Evolutionary conservation across 2,329 filamentous ascomycete genomes (phyloP).

Genomic region (Fusarium virguliforme): DNA sequence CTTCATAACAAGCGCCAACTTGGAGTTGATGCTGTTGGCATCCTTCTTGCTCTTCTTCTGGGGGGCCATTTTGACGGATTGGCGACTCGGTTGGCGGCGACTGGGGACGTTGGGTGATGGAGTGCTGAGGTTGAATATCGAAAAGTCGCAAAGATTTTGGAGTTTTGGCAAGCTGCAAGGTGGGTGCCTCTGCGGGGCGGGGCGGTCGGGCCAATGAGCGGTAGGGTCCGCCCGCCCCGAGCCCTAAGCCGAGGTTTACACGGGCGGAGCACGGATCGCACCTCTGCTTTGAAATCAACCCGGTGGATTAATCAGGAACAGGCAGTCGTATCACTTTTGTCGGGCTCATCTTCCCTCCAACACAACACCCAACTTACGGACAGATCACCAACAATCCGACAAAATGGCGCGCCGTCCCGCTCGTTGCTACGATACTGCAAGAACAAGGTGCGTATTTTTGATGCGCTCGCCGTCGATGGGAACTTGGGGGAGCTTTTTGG

Average conservation of each 20-base stretch:
- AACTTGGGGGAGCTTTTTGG: conserved; percentile 30
- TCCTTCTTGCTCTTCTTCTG: conserved; percentile 90
- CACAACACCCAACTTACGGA: conserved; percentile 57
- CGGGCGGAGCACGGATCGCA: conserved; percentile 47
- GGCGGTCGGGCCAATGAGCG: conserved; percentile 52
- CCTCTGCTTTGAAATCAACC: conserved; percentile 71
- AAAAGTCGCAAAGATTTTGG: conserved; percentile 48
- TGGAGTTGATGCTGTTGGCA: conserved; percentile 78
- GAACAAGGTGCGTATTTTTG: conserved; percentile 88
- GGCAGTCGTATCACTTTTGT: conserved; percentile 51
- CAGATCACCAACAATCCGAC: conserved; percentile 72
- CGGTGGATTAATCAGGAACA: conserved; percentile 53
- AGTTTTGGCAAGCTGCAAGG: conserved; percentile 45
- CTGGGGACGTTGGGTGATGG: conserved; percentile 55
- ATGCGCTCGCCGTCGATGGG: conserved; percentile 28
- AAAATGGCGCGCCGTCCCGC: conserved; percentile 99
- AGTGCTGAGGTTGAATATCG: conserved; percentile 47
- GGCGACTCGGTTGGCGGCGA: conserved; percentile 50
- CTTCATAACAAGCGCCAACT: conserved; percentile 76
- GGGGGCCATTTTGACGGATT: conserved; percentile 74
- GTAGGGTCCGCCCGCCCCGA: conserved; percentile 31
- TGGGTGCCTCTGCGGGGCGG: conserved; percentile 45
- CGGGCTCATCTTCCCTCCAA: conserved; percentile 54
- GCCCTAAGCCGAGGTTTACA: conserved; percentile 62
- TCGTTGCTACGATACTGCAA: conserved; percentile 99